Evolutionary conservation across 2,329 filamentous ascomycete genomes (phyloP).

Genomic region (Cytospora piceicola): DNA sequence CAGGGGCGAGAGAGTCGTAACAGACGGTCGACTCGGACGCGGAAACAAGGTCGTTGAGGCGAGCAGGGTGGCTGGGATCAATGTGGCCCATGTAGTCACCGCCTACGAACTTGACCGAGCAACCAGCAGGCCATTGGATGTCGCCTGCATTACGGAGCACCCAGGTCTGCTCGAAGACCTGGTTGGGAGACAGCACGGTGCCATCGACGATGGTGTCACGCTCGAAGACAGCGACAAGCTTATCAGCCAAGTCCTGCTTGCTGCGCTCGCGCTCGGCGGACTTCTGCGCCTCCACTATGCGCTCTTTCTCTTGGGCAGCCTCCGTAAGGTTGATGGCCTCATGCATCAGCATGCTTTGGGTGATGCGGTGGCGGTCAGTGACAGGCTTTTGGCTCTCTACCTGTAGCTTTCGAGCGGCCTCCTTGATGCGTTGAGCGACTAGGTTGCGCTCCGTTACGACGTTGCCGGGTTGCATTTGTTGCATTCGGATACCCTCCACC

Average conservation of each 20-base stretch:
- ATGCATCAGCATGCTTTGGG: too few species aligned
- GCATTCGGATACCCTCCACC: slow-evolving; percentile 28
- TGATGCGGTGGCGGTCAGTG: slow-evolving; percentile 23
- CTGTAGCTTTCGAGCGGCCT: too few species aligned
- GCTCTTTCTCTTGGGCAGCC: slow-evolving; percentile 17
- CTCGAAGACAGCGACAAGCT: slow-evolving; percentile 66
- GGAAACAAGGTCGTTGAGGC: slow-evolving; percentile 73
- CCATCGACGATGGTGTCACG: slow-evolving; percentile 81
- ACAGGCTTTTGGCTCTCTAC: slow-evolving; percentile 21
- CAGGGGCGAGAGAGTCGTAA: slow-evolving; percentile 69
- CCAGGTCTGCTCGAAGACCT: slow-evolving; percentile 89
- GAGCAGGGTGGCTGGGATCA: slow-evolving; percentile 78
- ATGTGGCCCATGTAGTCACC: slow-evolving; percentile 97
- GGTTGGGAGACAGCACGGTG: slow-evolving; percentile 69
- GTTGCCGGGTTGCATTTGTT: slow-evolving; percentile 16
- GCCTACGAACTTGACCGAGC: slow-evolving; percentile 86
- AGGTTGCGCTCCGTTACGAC: slow-evolving; percentile 27
- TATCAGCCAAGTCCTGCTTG: slow-evolving; percentile 28
- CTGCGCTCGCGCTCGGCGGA: slow-evolving; percentile 27
- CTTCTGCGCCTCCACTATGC: too few species aligned
- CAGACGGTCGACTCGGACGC: slow-evolving; percentile 84
- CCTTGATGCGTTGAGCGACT: too few species aligned
- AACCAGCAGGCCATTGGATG: slow-evolving; percentile 82
- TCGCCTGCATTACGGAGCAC: slow-evolving; percentile 83
- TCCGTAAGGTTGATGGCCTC: slow-evolving; percentile 10